Conservation (phyloP, 208 protist species). For the Trypanosoma platydactyli region DNA sequence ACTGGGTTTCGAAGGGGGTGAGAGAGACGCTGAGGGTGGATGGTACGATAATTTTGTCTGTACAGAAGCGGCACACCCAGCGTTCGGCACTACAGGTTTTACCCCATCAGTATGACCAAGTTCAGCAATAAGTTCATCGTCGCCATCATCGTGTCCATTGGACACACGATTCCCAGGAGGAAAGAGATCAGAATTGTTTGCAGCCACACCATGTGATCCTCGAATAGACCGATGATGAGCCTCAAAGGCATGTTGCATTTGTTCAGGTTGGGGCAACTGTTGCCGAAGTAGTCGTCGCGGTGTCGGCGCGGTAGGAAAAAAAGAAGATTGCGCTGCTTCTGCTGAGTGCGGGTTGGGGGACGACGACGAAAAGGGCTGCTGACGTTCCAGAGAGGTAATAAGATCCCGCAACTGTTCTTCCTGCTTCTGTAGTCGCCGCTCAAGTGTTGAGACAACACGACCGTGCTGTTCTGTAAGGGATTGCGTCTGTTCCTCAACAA, state of each 20-base stretch:
- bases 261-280: conserved; percentile 64
- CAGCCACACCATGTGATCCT: background rate
- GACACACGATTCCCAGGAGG: background rate
- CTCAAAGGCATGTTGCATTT: conserved; percentile 50
- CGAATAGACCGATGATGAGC: conserved; percentile 41
- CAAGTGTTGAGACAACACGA: conserved; percentile 68
- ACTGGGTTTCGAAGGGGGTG: background rate
- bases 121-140: conserved; percentile 29
- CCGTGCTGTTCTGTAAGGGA: conserved; percentile 77
- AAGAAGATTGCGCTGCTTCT: background rate
- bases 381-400: conserved; percentile 43
- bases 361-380: conserved; percentile 17
- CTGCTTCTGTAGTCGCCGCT: conserved; percentile 71
- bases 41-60: conserved; percentile 15
- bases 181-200: background rate
- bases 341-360: conserved; percentile 11
- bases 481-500: conserved; percentile 84
- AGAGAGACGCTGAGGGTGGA: background rate
- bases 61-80: conserved; percentile 10
- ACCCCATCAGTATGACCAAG: conserved; percentile 29
- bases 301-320: conserved; percentile 22
- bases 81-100: conserved; percentile 1
- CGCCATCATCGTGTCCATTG: conserved; percentile 19
- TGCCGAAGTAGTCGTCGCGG: conserved; percentile 61
- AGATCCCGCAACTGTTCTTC: conserved; percentile 76